Evolutionary conservation across 441 rosid species (phyloP).

Genomic region (Arabidopsis lyrata): DNA sequence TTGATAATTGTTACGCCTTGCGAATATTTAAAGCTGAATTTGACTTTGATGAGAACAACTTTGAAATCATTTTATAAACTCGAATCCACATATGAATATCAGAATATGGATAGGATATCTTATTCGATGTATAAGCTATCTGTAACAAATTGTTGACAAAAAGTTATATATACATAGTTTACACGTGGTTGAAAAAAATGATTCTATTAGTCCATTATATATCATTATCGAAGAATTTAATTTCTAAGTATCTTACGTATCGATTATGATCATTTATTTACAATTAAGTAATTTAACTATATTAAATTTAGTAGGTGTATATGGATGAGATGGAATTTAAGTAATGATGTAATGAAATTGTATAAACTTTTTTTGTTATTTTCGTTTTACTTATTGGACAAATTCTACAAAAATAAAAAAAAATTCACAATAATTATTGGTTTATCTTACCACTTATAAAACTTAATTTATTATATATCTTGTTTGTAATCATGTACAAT

Average conservation of each 20-base stretch:
- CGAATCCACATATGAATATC: slow-evolving; percentile 10
- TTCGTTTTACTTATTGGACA: too few species aligned
- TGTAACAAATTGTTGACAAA: background rate
- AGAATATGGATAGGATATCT: background rate
- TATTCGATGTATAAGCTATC: slow-evolving; percentile 8
- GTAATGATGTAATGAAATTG: background rate
- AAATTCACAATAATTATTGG: background rate
- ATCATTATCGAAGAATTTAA: background rate
- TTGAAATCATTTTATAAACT: background rate
- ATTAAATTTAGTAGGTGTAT: background rate
- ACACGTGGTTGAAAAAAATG: background rate
- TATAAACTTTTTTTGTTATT: too few species aligned
- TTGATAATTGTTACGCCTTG: slow-evolving; percentile 7
- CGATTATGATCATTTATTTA: background rate
- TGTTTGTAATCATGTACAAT: background rate
- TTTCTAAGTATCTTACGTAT: background rate
- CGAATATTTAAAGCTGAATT: slow-evolving; percentile 17
- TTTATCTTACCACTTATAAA: background rate
- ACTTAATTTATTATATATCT: background rate
- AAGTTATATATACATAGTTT: background rate
- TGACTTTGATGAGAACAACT: slow-evolving; percentile 22
- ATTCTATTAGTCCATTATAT: background rate
- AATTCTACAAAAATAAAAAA: too few species aligned
- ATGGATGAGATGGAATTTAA: slow-evolving; percentile 1
- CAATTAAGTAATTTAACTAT: background rate